A percentile compares a stretch with the other conserved stretches of the same genome.
These are phyloP conservation scores for Paecilomyces variotii DNA, from an alignment of 2,329 filamentous ascomycete genomes.

Conservation along the genomic window DNA sequence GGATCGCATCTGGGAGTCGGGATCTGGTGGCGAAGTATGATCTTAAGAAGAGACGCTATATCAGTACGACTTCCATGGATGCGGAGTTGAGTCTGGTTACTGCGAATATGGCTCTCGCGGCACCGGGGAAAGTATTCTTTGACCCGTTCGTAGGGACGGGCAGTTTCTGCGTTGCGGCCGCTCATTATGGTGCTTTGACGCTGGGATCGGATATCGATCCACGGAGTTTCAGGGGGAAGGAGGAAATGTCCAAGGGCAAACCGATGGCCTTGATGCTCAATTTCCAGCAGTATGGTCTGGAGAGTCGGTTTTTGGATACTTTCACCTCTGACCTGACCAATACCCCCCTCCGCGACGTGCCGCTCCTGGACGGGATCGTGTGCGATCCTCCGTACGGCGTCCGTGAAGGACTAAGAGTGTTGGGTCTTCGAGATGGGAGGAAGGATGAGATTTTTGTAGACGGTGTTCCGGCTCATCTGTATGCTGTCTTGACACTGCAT, in stretches of 20 bases:
- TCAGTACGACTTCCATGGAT: conserved; percentile 96
- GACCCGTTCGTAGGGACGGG: conserved; percentile 96
- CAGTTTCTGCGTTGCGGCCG: conserved; percentile 81
- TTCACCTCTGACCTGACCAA: conserved; percentile 87
- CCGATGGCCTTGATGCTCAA: conserved; percentile 53
- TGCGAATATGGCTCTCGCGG: conserved; percentile 80
- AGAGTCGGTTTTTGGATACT: conserved; percentile 60
- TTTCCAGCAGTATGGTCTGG: conserved; percentile 73
- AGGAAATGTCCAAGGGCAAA: conserved; percentile 39
- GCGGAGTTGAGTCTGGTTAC: conserved; percentile 85
- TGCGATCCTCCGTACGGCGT: conserved; percentile 97
- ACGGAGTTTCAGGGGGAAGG: conserved; percentile 66
- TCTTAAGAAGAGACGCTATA: conserved; percentile 87
- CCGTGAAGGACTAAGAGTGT: conserved; percentile 78
- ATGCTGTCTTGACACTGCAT: conserved; percentile 22
- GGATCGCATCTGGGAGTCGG: conserved; percentile 58
- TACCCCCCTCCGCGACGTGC: conserved; percentile 57
- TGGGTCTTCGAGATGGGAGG: conserved; percentile 62
- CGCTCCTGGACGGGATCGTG: conserved; percentile 79
- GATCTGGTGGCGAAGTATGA: conserved; percentile 67
- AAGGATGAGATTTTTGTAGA: conserved; percentile 56
- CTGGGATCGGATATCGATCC: conserved; percentile 93
- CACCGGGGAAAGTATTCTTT: conserved; percentile 77
- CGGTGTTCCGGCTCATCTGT: conserved; percentile 63
- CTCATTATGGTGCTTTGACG: conserved; percentile 76